These are phyloP conservation scores for Marchantia paleacea DNA, from an alignment of 225 moss, liverwort and hornwort species.

Conservation along the genomic window DNA sequence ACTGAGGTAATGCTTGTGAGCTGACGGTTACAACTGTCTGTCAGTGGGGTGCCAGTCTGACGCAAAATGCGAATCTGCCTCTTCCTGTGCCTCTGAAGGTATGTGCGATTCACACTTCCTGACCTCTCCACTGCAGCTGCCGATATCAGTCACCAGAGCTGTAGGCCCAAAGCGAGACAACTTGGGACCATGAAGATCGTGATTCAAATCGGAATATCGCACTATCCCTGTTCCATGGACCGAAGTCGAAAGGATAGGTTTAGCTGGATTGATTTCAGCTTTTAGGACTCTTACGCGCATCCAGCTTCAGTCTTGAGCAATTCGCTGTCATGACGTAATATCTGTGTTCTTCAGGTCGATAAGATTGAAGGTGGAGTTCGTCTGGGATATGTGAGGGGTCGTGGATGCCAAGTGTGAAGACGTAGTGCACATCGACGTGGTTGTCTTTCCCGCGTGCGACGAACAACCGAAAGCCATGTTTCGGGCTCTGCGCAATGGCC, in stretches of 20 bases:
- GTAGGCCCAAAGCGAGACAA: no score
- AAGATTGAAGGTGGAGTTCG: constrained; percentile 89
- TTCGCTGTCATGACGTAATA: neutral
- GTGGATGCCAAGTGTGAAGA: constrained; percentile 62
- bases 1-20: no score
- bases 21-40: neutral
- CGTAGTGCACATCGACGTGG: constrained; percentile 78
- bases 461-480: constrained; percentile 65
- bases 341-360: constrained; percentile 60
- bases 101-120: neutral
- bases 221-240: no score
- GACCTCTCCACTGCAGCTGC: no score
- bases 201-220: no score
- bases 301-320: neutral
- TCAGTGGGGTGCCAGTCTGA: constrained; percentile 94
- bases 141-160: no score
- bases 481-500: constrained; percentile 70
- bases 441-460: constrained; percentile 48
- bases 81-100: constrained; percentile 85
- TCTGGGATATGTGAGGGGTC: constrained; percentile 72
- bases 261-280: no score
- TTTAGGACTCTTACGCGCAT: no score
- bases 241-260: no score
- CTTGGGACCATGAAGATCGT: no score
- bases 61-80: constrained; percentile 87